Base-by-base conservation (phyloP, 305 asterid genomes). In the Fraxinus floribunda region DNA sequence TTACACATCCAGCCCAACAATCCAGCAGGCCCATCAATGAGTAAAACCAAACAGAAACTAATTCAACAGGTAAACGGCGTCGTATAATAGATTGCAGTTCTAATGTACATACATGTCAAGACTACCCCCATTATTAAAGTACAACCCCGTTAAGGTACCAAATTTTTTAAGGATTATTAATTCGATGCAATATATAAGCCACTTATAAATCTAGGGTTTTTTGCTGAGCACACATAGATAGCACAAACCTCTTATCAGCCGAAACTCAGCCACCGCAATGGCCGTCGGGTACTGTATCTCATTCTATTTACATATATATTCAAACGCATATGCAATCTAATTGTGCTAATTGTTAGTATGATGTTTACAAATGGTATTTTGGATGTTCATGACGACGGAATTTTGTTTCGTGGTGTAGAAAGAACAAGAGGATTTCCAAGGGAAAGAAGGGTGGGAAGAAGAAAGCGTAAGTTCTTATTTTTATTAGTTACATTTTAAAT, bases 361-460 rank as follows among this genome's bases (percentile, higher is more conserved):
- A 10, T 26, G 13, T 60, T 52, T 80, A 44, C 11, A 18, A 11
- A 35, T 22, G 24, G 30, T 30, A 57, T n/a, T 32, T 46, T 16
- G 20, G 41, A 10, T n/a, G 20, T 29, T 79, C 39, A 24, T 15
- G 77, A 62, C 34, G 46, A 55, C 75, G 44, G 29, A 10, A 26
- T 49, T 68, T 18, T 7, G 22, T 35, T 35, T 34, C 72, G 1
- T 35, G 24, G 24, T 76, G 52, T 29, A 94, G 98, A 34, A 94
- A 94, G 89, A 94, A 94, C 91, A 94, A 94, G 94, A 89, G 94
- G 86, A 91, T 92, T 83, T 94, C 97, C 57, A 94, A 94, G 90
- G 97, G 98, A 34, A 94, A 92, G 89, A 94, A 94, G 88, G 98
- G 95, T 84, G 97, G 98, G 46, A 94, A 94, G 90, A 92, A 91